These are phyloP conservation scores for Populus euphratica DNA, from an alignment of 345 rosid genomes.

Conservation along the genomic window DNA sequence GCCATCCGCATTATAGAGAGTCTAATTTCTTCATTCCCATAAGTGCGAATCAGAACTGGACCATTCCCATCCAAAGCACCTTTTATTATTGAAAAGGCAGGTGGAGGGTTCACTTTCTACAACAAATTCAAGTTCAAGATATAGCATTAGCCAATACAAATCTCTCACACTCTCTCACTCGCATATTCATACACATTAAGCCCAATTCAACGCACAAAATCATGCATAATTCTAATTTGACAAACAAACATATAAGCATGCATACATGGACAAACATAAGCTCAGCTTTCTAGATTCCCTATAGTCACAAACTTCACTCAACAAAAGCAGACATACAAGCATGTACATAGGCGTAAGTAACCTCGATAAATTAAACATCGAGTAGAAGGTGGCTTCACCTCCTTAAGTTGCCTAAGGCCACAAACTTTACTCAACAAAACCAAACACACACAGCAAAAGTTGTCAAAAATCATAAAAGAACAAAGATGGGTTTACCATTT, in stretches of 20 bases:
- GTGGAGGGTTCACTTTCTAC: slow-evolving; percentile 85
- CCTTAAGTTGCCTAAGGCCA: background rate
- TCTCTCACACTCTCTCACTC: background rate
- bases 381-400: background rate
- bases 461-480: background rate
- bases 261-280: background rate
- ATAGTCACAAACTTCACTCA: background rate
- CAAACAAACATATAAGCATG: background rate
- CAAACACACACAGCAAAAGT: background rate
- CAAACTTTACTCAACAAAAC: background rate
- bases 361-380: background rate
- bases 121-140: slow-evolving; percentile 4
- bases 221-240: background rate
- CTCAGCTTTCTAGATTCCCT: background rate
- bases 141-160: background rate
- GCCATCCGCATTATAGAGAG: slow-evolving; percentile 64
- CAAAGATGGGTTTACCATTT: background rate
- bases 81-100: slow-evolving; percentile 57
- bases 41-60: slow-evolving; percentile 62
- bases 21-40: slow-evolving; percentile 66
- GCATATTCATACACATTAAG: background rate
- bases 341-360: background rate
- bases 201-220: background rate
- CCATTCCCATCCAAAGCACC: slow-evolving; percentile 67
- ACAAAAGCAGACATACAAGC: background rate